Conservation (phyloP, 2,329 filamentous ascomycete genomes). For the Ceratocystiopsis brevicomis region DNA sequence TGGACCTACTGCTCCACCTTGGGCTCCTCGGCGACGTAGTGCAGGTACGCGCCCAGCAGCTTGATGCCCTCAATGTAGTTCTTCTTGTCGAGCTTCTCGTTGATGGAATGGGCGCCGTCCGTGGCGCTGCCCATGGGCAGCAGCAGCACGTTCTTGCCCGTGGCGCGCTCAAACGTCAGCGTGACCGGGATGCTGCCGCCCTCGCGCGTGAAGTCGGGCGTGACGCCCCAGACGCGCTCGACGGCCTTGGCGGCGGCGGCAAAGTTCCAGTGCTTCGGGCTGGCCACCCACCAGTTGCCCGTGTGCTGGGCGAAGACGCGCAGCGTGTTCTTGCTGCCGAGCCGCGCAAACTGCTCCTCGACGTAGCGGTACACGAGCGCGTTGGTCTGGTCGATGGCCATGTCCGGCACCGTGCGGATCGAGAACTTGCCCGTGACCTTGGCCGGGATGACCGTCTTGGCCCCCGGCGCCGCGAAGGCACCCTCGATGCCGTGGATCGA, state of each 20-base stretch:
- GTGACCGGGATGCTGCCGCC: constrained; percentile 96
- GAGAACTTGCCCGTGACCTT: constrained; percentile 98
- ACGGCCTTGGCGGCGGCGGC: constrained; percentile 87
- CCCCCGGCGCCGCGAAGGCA: constrained; percentile 79
- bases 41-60: constrained; percentile 81
- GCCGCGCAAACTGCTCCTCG: constrained; percentile 65
- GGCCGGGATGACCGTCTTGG: constrained; percentile 95
- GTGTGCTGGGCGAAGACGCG: constrained; percentile 69
- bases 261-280: constrained; percentile 98
- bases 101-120: constrained; percentile 91
- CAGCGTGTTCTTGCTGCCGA: constrained; percentile 81
- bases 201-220: constrained; percentile 90
- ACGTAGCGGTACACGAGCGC: constrained; percentile 68
- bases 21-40: constrained; percentile 87
- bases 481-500: constrained; percentile 92
- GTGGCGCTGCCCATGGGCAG: constrained; percentile 95
- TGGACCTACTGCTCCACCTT: constrained; percentile 14
- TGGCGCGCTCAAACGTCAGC: constrained; percentile 90
- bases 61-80: constrained; percentile 99
- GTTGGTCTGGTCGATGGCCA: constrained; percentile 85
- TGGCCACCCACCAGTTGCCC: constrained; percentile 97
- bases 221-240: constrained; percentile 79
- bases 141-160: constrained; percentile 90
- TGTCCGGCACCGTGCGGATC: constrained; percentile 91
- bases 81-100: constrained; percentile 90